Evolutionary conservation across 352 stramenopile species (phyloP).

Genomic region (Aphanomyces stellatus): DNA sequence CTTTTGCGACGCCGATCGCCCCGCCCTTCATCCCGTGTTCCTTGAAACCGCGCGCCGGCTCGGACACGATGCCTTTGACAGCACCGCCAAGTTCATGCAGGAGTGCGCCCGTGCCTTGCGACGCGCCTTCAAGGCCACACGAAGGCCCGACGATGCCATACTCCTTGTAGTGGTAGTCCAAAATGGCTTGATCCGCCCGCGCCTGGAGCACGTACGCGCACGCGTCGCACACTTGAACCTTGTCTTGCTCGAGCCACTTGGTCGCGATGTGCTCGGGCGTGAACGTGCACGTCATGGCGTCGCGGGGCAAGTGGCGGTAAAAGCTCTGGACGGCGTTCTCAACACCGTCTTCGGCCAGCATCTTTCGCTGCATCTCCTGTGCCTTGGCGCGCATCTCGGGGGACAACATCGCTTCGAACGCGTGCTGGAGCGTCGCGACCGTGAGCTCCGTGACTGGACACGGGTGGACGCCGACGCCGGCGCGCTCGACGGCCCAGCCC

Average conservation of each 20-base stretch:
- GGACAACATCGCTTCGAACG: constrained; percentile 60
- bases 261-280: constrained; percentile 34
- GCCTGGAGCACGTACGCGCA: constrained; percentile 46
- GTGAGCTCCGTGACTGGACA: constrained; percentile 80
- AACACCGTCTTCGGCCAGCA: constrained; percentile 82
- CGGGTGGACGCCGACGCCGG: constrained; percentile 78
- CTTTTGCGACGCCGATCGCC: constrained; percentile 51
- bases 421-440: constrained; percentile 58
- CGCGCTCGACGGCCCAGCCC: constrained; percentile 63
- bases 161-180: constrained; percentile 55
- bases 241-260: constrained; percentile 46
- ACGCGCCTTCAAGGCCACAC: constrained; percentile 39
- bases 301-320: constrained; percentile 72
- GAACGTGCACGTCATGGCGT: constrained; percentile 82
- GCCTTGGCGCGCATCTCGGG: constrained; percentile 45
- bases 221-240: constrained; percentile 42
- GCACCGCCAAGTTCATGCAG: constrained; percentile 52
- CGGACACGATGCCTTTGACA: constrained; percentile 54
- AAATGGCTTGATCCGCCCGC: constrained; percentile 43
- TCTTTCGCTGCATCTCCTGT: constrained; percentile 37
- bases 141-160: constrained; percentile 50
- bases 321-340: constrained; percentile 77
- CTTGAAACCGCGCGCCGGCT: constrained; percentile 46
- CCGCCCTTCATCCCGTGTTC: constrained; percentile 54
- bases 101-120: constrained; percentile 45